These are phyloP conservation scores for Taiozyma onychis DNA, from an alignment of 1,139 yeast species.

Conservation along the genomic window DNA sequence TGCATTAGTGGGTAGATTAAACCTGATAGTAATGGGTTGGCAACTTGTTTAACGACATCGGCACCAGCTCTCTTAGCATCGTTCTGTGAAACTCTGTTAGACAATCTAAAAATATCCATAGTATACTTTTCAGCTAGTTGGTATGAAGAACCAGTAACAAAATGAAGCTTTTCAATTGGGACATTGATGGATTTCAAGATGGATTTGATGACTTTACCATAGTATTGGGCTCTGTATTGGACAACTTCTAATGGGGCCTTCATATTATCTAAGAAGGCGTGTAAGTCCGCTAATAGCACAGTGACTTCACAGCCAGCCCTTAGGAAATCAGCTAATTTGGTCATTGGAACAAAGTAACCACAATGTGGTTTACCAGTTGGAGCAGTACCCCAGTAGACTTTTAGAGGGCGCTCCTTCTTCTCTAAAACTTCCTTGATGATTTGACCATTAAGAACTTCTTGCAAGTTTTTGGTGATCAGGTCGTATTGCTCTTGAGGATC, in stretches of 20 bases:
- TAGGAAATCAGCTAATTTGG: conserved; percentile 89
- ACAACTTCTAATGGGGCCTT: conserved; percentile 96
- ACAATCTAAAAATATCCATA: conserved; percentile 79
- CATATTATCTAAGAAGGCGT: conserved; percentile 97
- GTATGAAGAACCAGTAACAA: conserved; percentile 84
- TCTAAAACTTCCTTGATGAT: conserved; percentile 82
- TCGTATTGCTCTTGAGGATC: conserved; percentile 64
- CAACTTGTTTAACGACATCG: conserved; percentile 96
- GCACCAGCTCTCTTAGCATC: conserved; percentile 99
- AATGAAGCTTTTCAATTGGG: conserved; percentile 81
- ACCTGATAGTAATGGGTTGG: conserved; percentile 89
- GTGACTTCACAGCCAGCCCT: conserved; percentile 95
- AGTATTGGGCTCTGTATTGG: conserved; percentile 81
- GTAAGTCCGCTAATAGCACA: conserved; percentile 92
- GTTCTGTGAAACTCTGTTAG: conserved; percentile 82
- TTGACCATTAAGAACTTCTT: conserved; percentile 86
- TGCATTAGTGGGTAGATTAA: conserved; percentile 98
- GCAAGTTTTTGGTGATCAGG: conserved; percentile 79
- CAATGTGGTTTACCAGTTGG: conserved; percentile 98
- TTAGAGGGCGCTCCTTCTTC: conserved; percentile 73
- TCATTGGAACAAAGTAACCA: conserved; percentile 98
- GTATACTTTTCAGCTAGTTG: conserved; percentile 76
- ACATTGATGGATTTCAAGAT: conserved; percentile 83
- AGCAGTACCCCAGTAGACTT: conserved; percentile 94
- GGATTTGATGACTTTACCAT: conserved; percentile 76